Conservation (phyloP, 345 rosid species). For the Litchi chinensis region DNA sequence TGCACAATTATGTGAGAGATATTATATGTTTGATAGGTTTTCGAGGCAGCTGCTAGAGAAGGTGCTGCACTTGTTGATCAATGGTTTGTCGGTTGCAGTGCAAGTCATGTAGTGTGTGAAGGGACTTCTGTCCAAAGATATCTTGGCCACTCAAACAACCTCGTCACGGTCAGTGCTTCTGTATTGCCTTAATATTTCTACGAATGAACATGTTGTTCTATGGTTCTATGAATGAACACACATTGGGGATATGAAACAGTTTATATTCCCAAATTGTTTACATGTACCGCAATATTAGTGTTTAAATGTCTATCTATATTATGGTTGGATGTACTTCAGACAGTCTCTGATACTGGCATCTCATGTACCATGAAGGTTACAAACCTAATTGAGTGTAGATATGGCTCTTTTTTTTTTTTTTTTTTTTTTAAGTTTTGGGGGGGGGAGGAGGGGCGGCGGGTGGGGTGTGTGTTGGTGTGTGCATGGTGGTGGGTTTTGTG, state of each 20-base stretch:
- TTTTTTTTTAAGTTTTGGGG: too few relatives aligned
- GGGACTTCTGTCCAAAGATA: constrained; percentile 65
- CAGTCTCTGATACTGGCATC: neutral
- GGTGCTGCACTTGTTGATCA: constrained; percentile 63
- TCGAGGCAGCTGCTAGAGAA: constrained; percentile 58
- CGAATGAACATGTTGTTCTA: neutral
- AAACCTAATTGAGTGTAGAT: neutral
- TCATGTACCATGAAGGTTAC: neutral
- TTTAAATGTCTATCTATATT: neutral
- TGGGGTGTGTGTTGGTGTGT: too few relatives aligned
- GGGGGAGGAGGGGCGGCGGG: too few relatives aligned
- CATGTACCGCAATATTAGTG: neutral
- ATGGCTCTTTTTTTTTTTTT: constrained; percentile 11
- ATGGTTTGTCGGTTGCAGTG: constrained; percentile 81
- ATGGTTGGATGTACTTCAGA: neutral
- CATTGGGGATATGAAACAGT: constrained; percentile 8
- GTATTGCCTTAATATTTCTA: constrained; percentile 12
- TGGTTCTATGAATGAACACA: neutral
- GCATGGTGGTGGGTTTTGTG: too few relatives aligned
- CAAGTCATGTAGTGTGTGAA: constrained; percentile 86
- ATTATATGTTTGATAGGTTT: constrained; percentile 51
- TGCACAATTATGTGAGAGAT: constrained; percentile 19
- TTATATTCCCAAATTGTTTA: constrained; percentile 12
- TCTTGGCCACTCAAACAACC: constrained; percentile 70
- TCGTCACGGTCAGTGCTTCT: constrained; percentile 76